Evolutionary conservation across 2,329 filamentous ascomycete species (phyloP).

Genomic region (Triangularia verruculosa): DNA sequence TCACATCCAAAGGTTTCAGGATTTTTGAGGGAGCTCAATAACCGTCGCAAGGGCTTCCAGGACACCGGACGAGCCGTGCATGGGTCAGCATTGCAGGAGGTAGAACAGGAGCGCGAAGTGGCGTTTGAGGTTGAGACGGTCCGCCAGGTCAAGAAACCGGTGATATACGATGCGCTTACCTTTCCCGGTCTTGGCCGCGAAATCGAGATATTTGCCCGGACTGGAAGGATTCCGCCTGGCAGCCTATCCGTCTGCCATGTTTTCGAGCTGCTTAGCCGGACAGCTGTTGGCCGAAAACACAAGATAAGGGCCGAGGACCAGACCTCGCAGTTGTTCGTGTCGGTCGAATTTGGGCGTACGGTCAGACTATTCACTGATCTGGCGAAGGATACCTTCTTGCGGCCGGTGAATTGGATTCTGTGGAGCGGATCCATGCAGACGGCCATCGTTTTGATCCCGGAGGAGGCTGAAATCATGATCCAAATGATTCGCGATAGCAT

Average conservation of each 20-base stretch:
- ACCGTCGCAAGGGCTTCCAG: constrained; percentile 31
- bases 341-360: constrained; percentile 47
- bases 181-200: constrained; percentile 48
- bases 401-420: constrained; percentile 60
- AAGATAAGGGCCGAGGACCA: constrained; percentile 22
- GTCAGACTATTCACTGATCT: constrained; percentile 34
- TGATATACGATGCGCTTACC: constrained; percentile 37
- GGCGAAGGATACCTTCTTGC: constrained; percentile 36
- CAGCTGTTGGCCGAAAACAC: constrained; percentile 36
- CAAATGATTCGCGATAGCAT: constrained; percentile 35
- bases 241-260: constrained; percentile 40
- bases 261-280: constrained; percentile 40
- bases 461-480: constrained; percentile 59
- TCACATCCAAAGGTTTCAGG: constrained; percentile 23
- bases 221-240: constrained; percentile 40
- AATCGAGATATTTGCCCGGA: constrained; percentile 44
- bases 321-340: constrained; percentile 36
- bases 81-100: constrained; percentile 56
- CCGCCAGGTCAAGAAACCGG: constrained; percentile 50
- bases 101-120: constrained; percentile 57
- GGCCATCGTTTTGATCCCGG: constrained; percentile 58
- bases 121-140: constrained; percentile 57
- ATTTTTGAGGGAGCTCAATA: constrained; percentile 35
- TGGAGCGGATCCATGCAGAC: constrained; percentile 47
- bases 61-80: constrained; percentile 43